These are phyloP conservation scores for Flaveria floridana DNA, from an alignment of 140 eudicot species.

Conservation along the genomic window DNA sequence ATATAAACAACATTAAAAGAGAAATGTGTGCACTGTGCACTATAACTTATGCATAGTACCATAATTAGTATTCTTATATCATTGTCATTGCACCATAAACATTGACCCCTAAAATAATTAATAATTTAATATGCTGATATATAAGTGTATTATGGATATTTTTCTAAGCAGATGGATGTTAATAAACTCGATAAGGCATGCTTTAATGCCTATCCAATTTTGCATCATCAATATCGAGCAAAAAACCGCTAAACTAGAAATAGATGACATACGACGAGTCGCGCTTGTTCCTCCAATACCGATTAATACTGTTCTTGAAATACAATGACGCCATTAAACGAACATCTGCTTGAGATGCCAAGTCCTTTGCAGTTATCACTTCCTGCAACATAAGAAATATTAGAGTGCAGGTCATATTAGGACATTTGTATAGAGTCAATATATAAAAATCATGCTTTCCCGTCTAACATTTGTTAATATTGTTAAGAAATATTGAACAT, in stretches of 20 bases:
- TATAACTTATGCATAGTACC: conserved; percentile 6
- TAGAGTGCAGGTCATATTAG: conserved; percentile 12
- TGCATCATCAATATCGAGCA: background rate
- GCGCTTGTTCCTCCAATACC: conserved; percentile 91
- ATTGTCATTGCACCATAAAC: background rate
- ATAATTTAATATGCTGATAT: background rate
- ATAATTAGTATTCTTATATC: conserved; percentile 14
- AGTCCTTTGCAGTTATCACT: conserved; percentile 73
- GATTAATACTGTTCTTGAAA: conserved; percentile 73
- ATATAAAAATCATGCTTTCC: background rate
- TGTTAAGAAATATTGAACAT: no score
- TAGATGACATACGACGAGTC: conserved; percentile 54
- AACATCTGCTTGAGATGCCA: conserved; percentile 69
- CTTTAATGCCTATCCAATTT: conserved; percentile 19
- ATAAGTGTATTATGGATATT: background rate
- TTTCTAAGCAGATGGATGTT: background rate
- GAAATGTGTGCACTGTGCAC: background rate
- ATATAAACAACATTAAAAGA: background rate
- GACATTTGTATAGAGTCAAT: background rate
- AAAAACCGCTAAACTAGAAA: background rate
- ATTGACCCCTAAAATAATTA: background rate
- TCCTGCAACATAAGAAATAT: conserved; percentile 52
- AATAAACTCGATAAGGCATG: conserved; percentile 3
- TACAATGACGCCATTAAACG: conserved; percentile 89
- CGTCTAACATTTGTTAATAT: no score